phyloP scores from a whole-genome alignment of 495 filamentous ascomycete species.

The Trichoderma reesei region DNA sequence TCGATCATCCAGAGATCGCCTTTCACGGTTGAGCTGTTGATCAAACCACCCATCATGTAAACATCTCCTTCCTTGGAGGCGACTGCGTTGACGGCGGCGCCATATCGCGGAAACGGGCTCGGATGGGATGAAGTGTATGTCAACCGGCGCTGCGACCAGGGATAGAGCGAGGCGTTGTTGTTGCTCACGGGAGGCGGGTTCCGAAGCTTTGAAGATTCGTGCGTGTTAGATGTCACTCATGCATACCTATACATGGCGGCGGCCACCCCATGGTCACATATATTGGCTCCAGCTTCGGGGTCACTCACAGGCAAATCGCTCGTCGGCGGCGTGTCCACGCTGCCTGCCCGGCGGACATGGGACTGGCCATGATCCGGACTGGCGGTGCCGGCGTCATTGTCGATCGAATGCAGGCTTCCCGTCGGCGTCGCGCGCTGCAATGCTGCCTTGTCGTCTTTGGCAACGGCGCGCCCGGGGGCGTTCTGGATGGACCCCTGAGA shows the following conservation, averaged over 20 bases:
- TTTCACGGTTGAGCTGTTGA: slow-evolving; percentile 88
- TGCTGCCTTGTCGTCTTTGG: slow-evolving; percentile 36
- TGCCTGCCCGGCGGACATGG: slow-evolving; percentile 17
- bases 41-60: slow-evolving; percentile 94
- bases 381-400: slow-evolving; percentile 34
- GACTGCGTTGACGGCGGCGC: slow-evolving; percentile 85
- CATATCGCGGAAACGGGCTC: slow-evolving; percentile 93
- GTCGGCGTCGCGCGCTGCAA: slow-evolving; percentile 39
- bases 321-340: slow-evolving; percentile 17
- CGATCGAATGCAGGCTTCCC: slow-evolving; percentile 44
- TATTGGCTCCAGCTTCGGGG: background rate
- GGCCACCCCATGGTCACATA: slow-evolving; percentile 5
- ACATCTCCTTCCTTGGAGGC: slow-evolving; percentile 95
- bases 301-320: slow-evolving; percentile 42
- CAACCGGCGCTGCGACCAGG: slow-evolving; percentile 86
- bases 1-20: slow-evolving; percentile 98
- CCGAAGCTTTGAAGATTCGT: slow-evolving; percentile 30
- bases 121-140: slow-evolving; percentile 75
- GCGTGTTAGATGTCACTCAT: slow-evolving; percentile 9
- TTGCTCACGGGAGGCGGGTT: slow-evolving; percentile 30
- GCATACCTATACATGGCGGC: slow-evolving; percentile 2
- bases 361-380: slow-evolving; percentile 37
- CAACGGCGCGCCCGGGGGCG: slow-evolving; percentile 29
- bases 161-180: slow-evolving; percentile 62
- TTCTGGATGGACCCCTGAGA: slow-evolving; percentile 24